A percentile compares a stretch with the other conserved stretches of the same genome.
phyloP scores from a whole-genome alignment of 352 stramenopile genomes.

The Phytophthora brassicae region DNA sequence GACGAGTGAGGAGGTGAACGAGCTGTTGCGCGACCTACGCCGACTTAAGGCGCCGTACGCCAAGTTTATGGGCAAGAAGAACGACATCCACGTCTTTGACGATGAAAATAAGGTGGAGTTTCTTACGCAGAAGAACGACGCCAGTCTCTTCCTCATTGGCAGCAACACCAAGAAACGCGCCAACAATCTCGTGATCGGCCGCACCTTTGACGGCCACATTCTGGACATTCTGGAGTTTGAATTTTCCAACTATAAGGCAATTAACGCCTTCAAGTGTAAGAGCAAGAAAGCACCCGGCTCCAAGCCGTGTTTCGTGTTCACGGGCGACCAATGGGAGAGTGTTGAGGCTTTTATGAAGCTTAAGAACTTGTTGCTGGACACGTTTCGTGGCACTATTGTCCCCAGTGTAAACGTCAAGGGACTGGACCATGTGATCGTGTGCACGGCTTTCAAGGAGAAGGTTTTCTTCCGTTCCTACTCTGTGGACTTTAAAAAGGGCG shows the following conservation, averaged over 20 bases:
- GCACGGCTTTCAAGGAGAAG: constrained; percentile 91
- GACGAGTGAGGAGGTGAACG: constrained; percentile 82
- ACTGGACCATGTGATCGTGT: constrained; percentile 97
- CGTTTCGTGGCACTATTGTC: constrained; percentile 97
- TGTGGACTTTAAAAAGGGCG: constrained; percentile 93
- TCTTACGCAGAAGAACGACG: constrained; percentile 98
- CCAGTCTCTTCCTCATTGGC: constrained; percentile 94
- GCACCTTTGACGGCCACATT: constrained; percentile 97
- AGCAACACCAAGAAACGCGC: constrained; percentile 99
- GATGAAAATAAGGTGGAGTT: constrained; percentile 93
- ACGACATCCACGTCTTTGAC: constrained; percentile 94
- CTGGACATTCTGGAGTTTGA: constrained; percentile 98
- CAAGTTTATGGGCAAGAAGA: constrained; percentile 92
- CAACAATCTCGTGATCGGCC: constrained; percentile 97
- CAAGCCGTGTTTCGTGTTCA: constrained; percentile 96
- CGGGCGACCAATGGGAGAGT: constrained; percentile 94
- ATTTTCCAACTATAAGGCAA: constrained; percentile 94
- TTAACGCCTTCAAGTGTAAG: constrained; percentile 93
- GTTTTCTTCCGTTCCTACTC: constrained; percentile 97
- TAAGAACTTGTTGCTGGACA: constrained; percentile 95
- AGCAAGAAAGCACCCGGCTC: constrained; percentile 92
- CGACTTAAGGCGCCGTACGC: constrained; percentile 87
- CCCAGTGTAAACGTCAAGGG: constrained; percentile 94
- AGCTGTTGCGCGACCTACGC: constrained; percentile 81
- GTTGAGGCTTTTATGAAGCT: constrained; percentile 91